Conservation (phyloP, 2,329 filamentous ascomycete genomes). For the Thelonectria rubi region DNA sequence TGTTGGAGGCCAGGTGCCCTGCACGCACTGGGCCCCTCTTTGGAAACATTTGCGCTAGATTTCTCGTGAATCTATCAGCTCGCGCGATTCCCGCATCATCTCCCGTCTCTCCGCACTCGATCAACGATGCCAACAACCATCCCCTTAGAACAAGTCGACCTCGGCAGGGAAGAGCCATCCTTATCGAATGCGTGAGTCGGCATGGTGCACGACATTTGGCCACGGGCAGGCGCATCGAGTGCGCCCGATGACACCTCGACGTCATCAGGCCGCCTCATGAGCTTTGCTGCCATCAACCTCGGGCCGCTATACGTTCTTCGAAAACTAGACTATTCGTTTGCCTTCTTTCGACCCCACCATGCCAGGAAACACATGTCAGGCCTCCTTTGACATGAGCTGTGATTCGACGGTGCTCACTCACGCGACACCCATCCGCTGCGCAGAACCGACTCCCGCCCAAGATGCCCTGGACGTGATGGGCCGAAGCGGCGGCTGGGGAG, state of each 20-base stretch:
- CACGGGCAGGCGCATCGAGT: not conserved
- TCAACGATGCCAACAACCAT: not conserved
- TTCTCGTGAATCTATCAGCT: not conserved
- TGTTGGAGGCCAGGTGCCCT: too few relatives aligned
- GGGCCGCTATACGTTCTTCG: not conserved
- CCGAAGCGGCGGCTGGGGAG: not conserved
- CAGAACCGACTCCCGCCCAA: not conserved
- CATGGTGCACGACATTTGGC: not conserved
- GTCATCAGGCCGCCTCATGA: not conserved
- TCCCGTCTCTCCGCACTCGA: slow-evolving; percentile 1
- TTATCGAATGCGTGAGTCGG: too few relatives aligned
- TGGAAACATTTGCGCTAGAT: not conserved
- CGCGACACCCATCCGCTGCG: slow-evolving; percentile 13
- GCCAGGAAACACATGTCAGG: slow-evolving; percentile 24
- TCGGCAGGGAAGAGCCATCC: too few relatives aligned
- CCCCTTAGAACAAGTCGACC: too few relatives aligned
- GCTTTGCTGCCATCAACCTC: not conserved
- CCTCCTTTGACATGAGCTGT: not conserved
- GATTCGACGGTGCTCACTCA: slow-evolving; percentile 16
- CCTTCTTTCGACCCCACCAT: slow-evolving; percentile 16
- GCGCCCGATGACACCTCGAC: not conserved
- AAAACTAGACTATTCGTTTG: not conserved
- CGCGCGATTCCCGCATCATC: not conserved
- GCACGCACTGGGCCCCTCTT: too few relatives aligned
- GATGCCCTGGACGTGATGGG: not conserved